These are phyloP conservation scores for Plasmodium falciparum DNA, from an alignment of 169 alveolate genomes.

Conservation along the genomic window DNA sequence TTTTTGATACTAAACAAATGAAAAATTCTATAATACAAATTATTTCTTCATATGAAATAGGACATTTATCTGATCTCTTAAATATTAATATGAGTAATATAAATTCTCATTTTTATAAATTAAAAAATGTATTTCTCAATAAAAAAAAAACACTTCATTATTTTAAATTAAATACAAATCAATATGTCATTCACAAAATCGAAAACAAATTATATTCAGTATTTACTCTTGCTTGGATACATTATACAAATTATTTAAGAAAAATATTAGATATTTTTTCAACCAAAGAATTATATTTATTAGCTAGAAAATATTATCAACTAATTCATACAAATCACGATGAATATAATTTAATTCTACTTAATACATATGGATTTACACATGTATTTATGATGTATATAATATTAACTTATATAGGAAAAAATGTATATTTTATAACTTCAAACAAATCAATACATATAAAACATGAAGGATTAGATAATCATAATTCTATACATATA, in stretches of 20 bases:
- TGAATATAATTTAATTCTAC: conserved; percentile 42
- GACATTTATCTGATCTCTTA: conserved; percentile 24
- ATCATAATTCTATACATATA: conserved; percentile 26
- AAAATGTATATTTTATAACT: conserved; percentile 41
- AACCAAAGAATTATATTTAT: conserved; percentile 20
- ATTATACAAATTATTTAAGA: conserved; percentile 68
- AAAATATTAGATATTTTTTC: conserved; percentile 60
- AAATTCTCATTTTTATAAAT: conserved; percentile 40
- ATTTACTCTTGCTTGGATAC: conserved; percentile 68
- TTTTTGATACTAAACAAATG: conserved; percentile 68
- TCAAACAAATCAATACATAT: conserved; percentile 23
- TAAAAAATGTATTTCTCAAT: conserved; percentile 24
- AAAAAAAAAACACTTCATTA: conserved; percentile 43
- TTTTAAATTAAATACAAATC: conserved; percentile 58
- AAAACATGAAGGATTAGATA: conserved; percentile 11
- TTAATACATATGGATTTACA: conserved; percentile 63
- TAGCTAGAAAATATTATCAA: conserved; percentile 37
- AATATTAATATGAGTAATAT: conserved; percentile 47
- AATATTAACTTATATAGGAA: background rate
- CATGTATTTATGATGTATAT: conserved; percentile 50
- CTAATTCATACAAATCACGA: conserved; percentile 30
- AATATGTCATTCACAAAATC: conserved; percentile 42
- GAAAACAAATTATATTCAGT: conserved; percentile 53
- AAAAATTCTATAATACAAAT: conserved; percentile 53
- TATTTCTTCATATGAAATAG: conserved; percentile 72